Evolutionary conservation across 371 early-diverging fungal species (phyloP).

Genomic region (Mortierella sp.): DNA sequence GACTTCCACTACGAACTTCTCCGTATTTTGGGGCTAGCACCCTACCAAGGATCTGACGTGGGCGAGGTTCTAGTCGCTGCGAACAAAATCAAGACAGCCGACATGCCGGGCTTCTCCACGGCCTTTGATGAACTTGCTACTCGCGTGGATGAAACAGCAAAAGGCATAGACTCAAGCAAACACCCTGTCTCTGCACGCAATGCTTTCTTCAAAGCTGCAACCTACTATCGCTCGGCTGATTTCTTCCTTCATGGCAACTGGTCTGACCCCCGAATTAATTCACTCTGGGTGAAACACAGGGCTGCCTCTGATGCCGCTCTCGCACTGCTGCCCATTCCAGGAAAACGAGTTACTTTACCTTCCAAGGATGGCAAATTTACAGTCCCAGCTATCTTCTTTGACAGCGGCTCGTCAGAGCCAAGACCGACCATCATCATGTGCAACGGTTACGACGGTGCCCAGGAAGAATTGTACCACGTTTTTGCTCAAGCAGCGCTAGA

Average conservation of each 20-base stretch:
- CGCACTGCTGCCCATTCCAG: conserved; percentile 14
- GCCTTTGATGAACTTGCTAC: conserved; percentile 20
- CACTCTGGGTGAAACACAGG: conserved; percentile 17
- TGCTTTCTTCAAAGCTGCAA: conserved; percentile 23
- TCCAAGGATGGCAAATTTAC: conserved; percentile 21
- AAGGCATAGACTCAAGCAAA: conserved; percentile 13
- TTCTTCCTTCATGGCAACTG: conserved; percentile 22
- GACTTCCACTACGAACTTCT: conserved; percentile 21
- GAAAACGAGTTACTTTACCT: conserved; percentile 18
- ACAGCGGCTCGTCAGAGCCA: conserved; percentile 24
- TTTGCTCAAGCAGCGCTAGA: conserved; percentile 20
- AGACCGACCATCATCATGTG: conserved; percentile 26
- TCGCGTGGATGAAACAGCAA: conserved; percentile 6
- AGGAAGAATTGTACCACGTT: conserved; percentile 19
- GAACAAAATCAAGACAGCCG: conserved; percentile 5
- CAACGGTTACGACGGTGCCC: conserved; percentile 21
- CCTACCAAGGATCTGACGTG: conserved; percentile 18
- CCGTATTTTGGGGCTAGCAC: conserved; percentile 15
- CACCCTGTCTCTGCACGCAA: conserved; percentile 21
- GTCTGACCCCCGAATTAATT: conserved; percentile 17
- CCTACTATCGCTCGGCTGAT: conserved; percentile 22
- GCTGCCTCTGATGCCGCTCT: conserved; percentile 14
- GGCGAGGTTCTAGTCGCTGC: conserved; percentile 25
- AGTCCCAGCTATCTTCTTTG: conserved; percentile 20
- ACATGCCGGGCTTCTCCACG: conserved; percentile 14